These are phyloP conservation scores for Murraya koenigii DNA, from an alignment of 345 rosid genomes.

Conservation along the genomic window DNA sequence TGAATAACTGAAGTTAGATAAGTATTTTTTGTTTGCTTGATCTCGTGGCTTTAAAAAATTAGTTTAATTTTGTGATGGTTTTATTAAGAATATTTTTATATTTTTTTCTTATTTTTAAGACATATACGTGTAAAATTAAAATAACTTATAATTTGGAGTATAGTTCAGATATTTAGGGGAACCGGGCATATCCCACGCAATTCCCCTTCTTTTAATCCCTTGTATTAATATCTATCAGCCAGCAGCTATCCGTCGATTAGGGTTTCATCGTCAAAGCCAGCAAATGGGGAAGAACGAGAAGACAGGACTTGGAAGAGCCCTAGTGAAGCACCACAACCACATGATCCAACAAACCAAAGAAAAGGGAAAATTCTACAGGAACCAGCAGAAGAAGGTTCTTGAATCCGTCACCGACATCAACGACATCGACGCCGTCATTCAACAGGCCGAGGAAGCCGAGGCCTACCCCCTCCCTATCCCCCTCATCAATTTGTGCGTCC, in stretches of 20 bases:
- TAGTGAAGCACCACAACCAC: conserved; percentile 90
- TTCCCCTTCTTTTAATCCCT: background rate
- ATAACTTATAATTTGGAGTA: too few relatives aligned
- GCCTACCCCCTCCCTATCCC: conserved; percentile 39
- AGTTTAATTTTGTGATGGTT: too few relatives aligned
- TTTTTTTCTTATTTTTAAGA: too few relatives aligned
- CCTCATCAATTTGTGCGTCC: conserved; percentile 60
- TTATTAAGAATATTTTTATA: too few relatives aligned
- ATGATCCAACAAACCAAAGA: conserved; percentile 80
- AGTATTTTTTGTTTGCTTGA: too few relatives aligned
- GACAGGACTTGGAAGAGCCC: conserved; percentile 67
- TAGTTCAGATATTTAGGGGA: too few relatives aligned
- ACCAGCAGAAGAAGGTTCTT: conserved; percentile 66
- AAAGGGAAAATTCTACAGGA: conserved; percentile 56
- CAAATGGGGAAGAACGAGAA: conserved; percentile 39
- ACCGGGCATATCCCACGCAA: too few relatives aligned
- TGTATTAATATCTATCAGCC: conserved; percentile 10
- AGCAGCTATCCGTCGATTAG: conserved; percentile 53
- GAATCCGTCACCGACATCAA: conserved; percentile 77
- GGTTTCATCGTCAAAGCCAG: conserved; percentile 7
- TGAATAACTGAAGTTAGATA: too few relatives aligned
- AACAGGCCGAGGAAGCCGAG: conserved; percentile 70
- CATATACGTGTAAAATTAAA: too few relatives aligned
- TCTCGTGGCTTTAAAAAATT: too few relatives aligned
- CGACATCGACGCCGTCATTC: conserved; percentile 83